Percentiles rank a stretch among this genome's conserved stretches.
Evolutionary conservation across 768 basidiomycete species (phyloP).

Genomic region (Lentinula edodes): DNA sequence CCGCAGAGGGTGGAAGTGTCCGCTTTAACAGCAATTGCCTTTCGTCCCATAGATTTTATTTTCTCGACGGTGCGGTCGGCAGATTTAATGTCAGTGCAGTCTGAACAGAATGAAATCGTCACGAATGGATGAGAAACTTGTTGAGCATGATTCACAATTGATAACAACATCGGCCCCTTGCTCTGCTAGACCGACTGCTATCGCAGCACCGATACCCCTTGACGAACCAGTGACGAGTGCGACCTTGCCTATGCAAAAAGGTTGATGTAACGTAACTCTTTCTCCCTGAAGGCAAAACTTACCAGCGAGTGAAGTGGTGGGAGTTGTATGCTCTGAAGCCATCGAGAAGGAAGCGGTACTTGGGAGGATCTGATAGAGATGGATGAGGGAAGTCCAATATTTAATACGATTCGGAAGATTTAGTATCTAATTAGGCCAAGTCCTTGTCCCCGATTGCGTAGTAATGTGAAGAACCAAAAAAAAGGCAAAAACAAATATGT

Average conservation of each 20-base stretch:
- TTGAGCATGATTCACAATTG: slow-evolving; percentile 27
- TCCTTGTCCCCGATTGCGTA: background rate
- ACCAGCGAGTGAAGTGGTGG: background rate
- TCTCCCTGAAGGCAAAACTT: background rate
- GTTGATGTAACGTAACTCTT: background rate
- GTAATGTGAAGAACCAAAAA: background rate
- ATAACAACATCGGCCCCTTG: slow-evolving; percentile 55
- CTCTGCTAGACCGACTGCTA: slow-evolving; percentile 46
- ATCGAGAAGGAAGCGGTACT: background rate
- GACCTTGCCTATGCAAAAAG: slow-evolving; percentile 32
- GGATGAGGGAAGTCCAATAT: background rate
- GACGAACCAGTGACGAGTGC: slow-evolving; percentile 61
- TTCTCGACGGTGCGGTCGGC: slow-evolving; percentile 42
- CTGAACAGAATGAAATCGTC: background rate
- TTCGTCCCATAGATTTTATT: slow-evolving; percentile 36
- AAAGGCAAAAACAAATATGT: background rate
- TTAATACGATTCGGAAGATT: background rate
- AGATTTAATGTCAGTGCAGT: slow-evolving; percentile 32
- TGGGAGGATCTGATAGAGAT: background rate
- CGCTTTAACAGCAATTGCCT: slow-evolving; percentile 46
- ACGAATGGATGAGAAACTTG: background rate
- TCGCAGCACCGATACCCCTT: slow-evolving; percentile 52
- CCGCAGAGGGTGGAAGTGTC: slow-evolving; percentile 47
- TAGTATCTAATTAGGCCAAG: background rate
- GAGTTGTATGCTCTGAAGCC: background rate